phyloP scores from a whole-genome alignment of 208 protist genomes.

The Trypanosoma avium region DNA sequence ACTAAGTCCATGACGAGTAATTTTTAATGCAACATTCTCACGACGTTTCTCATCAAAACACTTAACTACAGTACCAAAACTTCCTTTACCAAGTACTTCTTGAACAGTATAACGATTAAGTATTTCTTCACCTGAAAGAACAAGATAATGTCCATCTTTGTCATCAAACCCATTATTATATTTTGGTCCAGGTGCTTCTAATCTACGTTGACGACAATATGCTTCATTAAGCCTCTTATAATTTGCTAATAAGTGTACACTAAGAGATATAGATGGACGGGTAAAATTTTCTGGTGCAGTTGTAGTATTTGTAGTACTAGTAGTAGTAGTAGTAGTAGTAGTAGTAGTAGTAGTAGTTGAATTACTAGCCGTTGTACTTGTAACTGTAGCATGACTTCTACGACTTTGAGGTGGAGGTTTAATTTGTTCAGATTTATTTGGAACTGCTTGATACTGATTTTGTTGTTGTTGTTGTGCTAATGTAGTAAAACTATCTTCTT shows the following conservation, averaged over 20 bases:
- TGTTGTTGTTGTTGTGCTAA: too few relatives aligned
- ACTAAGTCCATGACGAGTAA: constrained; percentile 76
- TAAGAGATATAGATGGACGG: constrained; percentile 51
- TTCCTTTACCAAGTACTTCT: constrained; percentile 88
- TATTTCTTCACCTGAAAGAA: constrained; percentile 82
- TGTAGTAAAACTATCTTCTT: too few relatives aligned
- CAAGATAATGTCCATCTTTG: constrained; percentile 88
- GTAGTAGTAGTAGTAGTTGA: not conserved
- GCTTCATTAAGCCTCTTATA: constrained; percentile 78
- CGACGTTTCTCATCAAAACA: constrained; percentile 83
- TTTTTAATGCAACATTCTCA: constrained; percentile 89
- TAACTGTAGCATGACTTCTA: too few relatives aligned
- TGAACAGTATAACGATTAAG: constrained; percentile 82
- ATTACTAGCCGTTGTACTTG: not conserved
- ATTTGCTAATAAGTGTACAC: constrained; percentile 46
- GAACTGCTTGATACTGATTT: too few relatives aligned
- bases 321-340: not conserved
- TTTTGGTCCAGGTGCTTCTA: constrained; percentile 61
- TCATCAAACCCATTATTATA: constrained; percentile 91
- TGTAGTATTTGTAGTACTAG: constrained; percentile 2
- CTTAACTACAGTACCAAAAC: constrained; percentile 90
- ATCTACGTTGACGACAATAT: constrained; percentile 64
- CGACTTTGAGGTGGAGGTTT: too few relatives aligned
- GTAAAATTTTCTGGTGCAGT: constrained; percentile 2
- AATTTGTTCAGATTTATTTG: too few relatives aligned